These are phyloP conservation scores for Xylaria sp. DNA, from an alignment of 2,329 filamentous ascomycete genomes.

Conservation along the genomic window DNA sequence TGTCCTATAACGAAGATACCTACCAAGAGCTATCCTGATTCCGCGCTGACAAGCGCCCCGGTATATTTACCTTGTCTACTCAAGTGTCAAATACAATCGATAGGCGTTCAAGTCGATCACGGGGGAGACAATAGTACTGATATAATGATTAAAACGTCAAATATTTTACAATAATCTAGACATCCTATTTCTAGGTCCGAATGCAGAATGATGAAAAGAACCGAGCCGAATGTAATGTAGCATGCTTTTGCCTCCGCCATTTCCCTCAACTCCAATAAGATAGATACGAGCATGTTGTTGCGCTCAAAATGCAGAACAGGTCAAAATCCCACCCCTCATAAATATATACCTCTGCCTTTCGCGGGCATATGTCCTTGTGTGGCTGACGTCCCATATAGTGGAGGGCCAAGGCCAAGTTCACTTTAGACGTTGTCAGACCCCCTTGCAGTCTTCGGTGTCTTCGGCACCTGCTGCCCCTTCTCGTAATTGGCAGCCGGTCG, in stretches of 20 bases:
- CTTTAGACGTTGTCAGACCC: constrained; percentile 17
- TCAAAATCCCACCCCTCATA: neutral
- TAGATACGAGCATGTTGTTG: neutral
- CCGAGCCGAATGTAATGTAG: neutral
- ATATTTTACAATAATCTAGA: constrained; percentile 1
- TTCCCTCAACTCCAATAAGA: neutral
- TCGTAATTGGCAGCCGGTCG: constrained; percentile 31
- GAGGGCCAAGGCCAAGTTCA: neutral
- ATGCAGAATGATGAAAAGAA: constrained; percentile 5
- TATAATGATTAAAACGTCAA: neutral
- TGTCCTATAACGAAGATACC: too few species aligned
- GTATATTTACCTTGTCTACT: too few species aligned
- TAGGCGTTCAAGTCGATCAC: too few species aligned
- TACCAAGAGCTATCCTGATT: too few species aligned
- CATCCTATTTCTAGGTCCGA: neutral
- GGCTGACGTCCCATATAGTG: neutral
- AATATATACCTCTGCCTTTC: neutral
- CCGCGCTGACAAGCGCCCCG: too few species aligned
- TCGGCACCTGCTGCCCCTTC: neutral
- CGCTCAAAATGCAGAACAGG: neutral
- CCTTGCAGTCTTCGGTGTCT: neutral
- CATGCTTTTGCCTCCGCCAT: neutral
- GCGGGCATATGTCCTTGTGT: neutral
- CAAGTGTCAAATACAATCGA: too few species aligned
- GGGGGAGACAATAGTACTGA: too few species aligned